These are phyloP conservation scores for Globisporangium cystogenes DNA, from an alignment of 352 stramenopile species.

Conservation along the genomic window DNA sequence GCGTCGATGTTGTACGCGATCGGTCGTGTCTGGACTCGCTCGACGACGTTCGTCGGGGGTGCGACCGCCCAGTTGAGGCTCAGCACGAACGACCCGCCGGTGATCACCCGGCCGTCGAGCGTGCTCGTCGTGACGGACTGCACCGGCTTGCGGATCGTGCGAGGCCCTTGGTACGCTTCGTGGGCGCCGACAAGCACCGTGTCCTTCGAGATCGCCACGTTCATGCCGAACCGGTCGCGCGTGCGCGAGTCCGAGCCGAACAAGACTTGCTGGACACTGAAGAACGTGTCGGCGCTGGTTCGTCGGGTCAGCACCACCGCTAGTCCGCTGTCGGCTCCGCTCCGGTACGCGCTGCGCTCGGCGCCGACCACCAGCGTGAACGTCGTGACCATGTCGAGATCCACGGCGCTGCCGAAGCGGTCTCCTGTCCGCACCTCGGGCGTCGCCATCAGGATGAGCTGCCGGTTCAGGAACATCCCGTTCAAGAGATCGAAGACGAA, in stretches of 20 bases:
- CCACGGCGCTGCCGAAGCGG: slow-evolving; percentile 61
- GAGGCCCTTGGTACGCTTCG: slow-evolving; percentile 38
- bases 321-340: slow-evolving; percentile 34
- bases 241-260: slow-evolving; percentile 55
- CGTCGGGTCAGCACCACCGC: slow-evolving; percentile 50
- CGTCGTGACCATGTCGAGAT: slow-evolving; percentile 64
- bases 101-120: slow-evolving; percentile 11
- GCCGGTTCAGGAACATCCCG: slow-evolving; percentile 52
- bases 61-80: slow-evolving; percentile 22
- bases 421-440: slow-evolving; percentile 47
- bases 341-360: slow-evolving; percentile 31
- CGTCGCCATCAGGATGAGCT: slow-evolving; percentile 48
- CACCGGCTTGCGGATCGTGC: slow-evolving; percentile 71
- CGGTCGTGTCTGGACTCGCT: slow-evolving; percentile 29
- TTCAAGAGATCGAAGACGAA: slow-evolving; percentile 73
- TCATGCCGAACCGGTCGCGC: slow-evolving; percentile 71
- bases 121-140: slow-evolving; percentile 48
- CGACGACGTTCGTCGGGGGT: slow-evolving; percentile 14
- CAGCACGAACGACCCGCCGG: slow-evolving; percentile 44
- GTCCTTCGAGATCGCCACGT: slow-evolving; percentile 60
- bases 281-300: slow-evolving; percentile 53
- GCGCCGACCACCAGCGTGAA: slow-evolving; percentile 70
- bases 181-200: slow-evolving; percentile 68
- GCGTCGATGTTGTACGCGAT: slow-evolving; percentile 52
- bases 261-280: slow-evolving; percentile 63